phyloP scores from a whole-genome alignment of 805 yeast genomes.

The Pichia heedii region DNA sequence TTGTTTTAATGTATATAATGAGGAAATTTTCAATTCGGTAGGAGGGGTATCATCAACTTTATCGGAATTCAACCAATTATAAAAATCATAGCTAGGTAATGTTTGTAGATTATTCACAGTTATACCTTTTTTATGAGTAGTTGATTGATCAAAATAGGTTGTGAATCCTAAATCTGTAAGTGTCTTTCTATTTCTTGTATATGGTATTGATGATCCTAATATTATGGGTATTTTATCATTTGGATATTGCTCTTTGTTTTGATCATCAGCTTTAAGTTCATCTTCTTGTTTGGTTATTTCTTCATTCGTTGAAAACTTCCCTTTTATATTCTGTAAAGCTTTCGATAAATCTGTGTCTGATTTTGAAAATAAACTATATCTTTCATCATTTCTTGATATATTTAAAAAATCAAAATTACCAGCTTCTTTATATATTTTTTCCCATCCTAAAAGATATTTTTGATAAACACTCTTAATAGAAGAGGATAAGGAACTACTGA shows the following conservation, averaged over 20 bases:
- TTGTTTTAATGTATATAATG: slow-evolving; percentile 47
- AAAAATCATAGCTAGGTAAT: slow-evolving; percentile 33
- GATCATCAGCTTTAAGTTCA: not conserved
- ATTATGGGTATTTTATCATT: slow-evolving; percentile 29
- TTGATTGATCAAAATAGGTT: slow-evolving; percentile 39
- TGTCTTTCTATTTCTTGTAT: slow-evolving; percentile 36
- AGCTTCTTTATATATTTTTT: slow-evolving; percentile 9
- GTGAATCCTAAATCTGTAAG: slow-evolving; percentile 44
- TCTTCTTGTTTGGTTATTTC: not conserved
- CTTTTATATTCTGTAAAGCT: not conserved
- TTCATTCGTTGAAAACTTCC: not conserved
- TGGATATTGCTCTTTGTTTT: not conserved
- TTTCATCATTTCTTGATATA: slow-evolving; percentile 7
- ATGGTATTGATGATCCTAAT: slow-evolving; percentile 37
- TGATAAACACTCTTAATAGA: slow-evolving; percentile 54
- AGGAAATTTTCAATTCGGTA: slow-evolving; percentile 34
- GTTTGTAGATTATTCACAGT: slow-evolving; percentile 28
- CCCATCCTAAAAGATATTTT: slow-evolving; percentile 29
- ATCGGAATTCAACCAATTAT: slow-evolving; percentile 33
- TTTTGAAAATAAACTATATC: slow-evolving; percentile 1
- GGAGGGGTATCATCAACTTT: slow-evolving; percentile 30
- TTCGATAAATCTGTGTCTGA: not conserved
- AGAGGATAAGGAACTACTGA: slow-evolving; percentile 63
- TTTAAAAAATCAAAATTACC: slow-evolving; percentile 8
- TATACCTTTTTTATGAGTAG: slow-evolving; percentile 35